Percentiles rank a stretch among this genome's conserved stretches.
phyloP scores from a whole-genome alignment of 768 basidiomycete genomes.

The Xerocomellus chrysenteron region DNA sequence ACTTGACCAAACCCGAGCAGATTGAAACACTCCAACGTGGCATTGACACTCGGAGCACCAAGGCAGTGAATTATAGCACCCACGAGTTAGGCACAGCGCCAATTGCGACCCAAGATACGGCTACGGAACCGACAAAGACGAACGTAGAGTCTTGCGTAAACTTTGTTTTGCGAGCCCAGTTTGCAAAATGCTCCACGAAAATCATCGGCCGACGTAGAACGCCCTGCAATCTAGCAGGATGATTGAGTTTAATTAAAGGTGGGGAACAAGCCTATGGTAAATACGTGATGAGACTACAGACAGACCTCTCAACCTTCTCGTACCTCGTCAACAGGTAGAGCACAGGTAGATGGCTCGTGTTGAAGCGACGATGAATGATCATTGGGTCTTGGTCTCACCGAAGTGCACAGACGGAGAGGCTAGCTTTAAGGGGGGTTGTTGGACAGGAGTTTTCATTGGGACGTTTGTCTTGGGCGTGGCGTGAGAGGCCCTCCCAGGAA shows the following conservation, averaged over 20 bases:
- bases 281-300: slow-evolving; percentile 29
- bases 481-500: neutral
- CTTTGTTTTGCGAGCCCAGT: slow-evolving; percentile 26
- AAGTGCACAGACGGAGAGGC: neutral
- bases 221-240: slow-evolving; percentile 17
- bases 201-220: slow-evolving; percentile 24
- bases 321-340: slow-evolving; percentile 5
- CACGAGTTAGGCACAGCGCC: slow-evolving; percentile 29
- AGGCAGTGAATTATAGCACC: slow-evolving; percentile 26
- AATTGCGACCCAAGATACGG: slow-evolving; percentile 29
- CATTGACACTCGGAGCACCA: slow-evolving; percentile 24
- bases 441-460: neutral
- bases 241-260: neutral
- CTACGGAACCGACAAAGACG: slow-evolving; percentile 34
- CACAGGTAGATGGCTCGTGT: neutral
- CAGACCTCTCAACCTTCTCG: neutral
- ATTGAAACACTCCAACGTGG: slow-evolving; percentile 24
- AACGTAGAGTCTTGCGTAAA: slow-evolving; percentile 25
- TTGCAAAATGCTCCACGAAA: slow-evolving; percentile 35
- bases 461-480: neutral
- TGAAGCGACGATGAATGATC: neutral
- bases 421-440: neutral
- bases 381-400: neutral
- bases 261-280: neutral
- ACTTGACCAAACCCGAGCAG: slow-evolving; percentile 31